Percentiles rank a stretch among this genome's conserved stretches.
Conservation (phyloP, 371 early-diverging fungal species). For the Mucor circinelloides region DNA sequence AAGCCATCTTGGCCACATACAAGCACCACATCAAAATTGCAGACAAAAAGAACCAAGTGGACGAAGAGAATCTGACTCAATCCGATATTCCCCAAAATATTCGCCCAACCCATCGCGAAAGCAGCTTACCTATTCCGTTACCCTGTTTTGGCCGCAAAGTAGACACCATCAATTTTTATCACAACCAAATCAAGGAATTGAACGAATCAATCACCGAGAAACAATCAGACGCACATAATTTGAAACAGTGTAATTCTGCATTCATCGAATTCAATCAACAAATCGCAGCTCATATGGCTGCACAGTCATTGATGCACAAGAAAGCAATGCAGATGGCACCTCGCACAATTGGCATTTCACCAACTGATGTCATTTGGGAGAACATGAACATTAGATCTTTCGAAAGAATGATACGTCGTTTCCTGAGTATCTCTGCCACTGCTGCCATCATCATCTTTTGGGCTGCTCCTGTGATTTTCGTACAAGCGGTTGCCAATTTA, state of each 20-base stretch:
- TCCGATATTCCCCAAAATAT: conserved; percentile 44
- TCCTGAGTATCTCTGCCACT: conserved; percentile 48
- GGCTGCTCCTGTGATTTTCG: conserved; percentile 69
- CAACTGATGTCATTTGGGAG: conserved; percentile 83
- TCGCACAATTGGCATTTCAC: conserved; percentile 66
- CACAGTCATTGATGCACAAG: conserved; percentile 70
- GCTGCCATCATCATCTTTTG: conserved; percentile 69
- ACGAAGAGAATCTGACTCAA: conserved; percentile 13
- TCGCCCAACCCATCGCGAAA: conserved; percentile 67
- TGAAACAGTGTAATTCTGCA: conserved; percentile 60
- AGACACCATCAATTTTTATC: conserved; percentile 66
- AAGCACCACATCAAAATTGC: conserved; percentile 38
- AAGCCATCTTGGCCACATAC: conserved; percentile 49
- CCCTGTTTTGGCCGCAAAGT: conserved; percentile 66
- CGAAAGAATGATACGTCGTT: conserved; percentile 58
- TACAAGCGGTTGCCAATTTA: conserved; percentile 66
- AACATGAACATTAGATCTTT: conserved; percentile 69
- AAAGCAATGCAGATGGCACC: conserved; percentile 71
- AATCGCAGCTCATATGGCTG: conserved; percentile 83
- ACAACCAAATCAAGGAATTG: conserved; percentile 52
- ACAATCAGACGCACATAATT: conserved; percentile 25
- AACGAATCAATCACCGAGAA: conserved; percentile 56
- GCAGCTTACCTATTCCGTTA: conserved; percentile 44
- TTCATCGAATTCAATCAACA: conserved; percentile 85
- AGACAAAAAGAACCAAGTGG: conserved; percentile 7